Evolutionary conservation across 192 early-diverging fungal species (phyloP), one percentile per base, ranked within the genome.

Genomic region (Podila epicladia): DNA sequence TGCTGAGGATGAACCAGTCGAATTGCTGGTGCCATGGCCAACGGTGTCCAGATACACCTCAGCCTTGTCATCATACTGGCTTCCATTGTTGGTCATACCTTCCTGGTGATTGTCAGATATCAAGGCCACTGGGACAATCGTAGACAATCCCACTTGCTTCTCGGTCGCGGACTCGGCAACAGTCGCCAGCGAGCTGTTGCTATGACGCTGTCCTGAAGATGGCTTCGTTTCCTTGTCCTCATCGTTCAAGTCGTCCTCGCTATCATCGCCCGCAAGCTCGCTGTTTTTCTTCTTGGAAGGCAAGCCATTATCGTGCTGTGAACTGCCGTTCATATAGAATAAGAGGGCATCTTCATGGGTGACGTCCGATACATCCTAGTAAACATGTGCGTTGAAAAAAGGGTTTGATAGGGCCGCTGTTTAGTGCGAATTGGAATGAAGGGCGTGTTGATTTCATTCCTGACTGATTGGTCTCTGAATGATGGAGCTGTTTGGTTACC

Each of bases 271-370:
- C 11, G 60, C 48, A 19, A 79, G 70, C 22, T 79, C 75, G 51
- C 65, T 68, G 32, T 79, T 72, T 22, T 28, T 67, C 51, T 53
- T 55, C 7, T 55, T 26, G 12, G 13, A 45, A 45, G 41, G 13
- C 26, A 51, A 9, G 11, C n/a, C 45, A 37, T 50, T 26, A 20
- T 33, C 48, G 20, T 62, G 49, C 26, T 38, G 58, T 33, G 75
- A 70, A 20, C 29, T 68, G 28, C 72, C 67, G 61, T 79, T 49
- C 75, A 79, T 79, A 32, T 72, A 79, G 24, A 79, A 79, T 4
- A 28, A n/a, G 24, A 53, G 41, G 32, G 31, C 67, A 6, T 60
- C 38, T 26, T 53, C 51, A 3, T 55, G n/a, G 12, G 41, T 45
- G 41, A 45, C 41, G 15, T 45, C 41, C 41, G 15, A 45, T 45